These are phyloP conservation scores for Fusarium veterinarium DNA, from an alignment of 2,329 filamentous ascomycete species.

Conservation along the genomic window DNA sequence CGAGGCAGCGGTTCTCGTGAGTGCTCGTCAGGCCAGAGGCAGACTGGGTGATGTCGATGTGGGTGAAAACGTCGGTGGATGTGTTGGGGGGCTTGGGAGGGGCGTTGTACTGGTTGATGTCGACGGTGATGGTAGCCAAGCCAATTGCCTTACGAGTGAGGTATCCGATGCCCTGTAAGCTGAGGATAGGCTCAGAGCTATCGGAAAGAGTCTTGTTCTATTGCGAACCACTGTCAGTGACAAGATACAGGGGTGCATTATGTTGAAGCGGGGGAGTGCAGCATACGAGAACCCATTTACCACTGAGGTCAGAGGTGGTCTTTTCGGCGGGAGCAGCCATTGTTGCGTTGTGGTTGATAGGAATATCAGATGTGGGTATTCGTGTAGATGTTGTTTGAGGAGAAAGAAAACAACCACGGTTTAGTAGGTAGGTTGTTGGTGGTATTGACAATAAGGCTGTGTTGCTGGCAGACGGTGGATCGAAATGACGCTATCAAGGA, in stretches of 20 bases:
- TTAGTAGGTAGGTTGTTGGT: neutral
- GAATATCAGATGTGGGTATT: neutral
- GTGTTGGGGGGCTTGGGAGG: slow-evolving; percentile 55
- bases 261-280: neutral
- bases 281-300: slow-evolving; percentile 76
- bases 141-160: slow-evolving; percentile 77
- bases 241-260: neutral
- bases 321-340: slow-evolving; percentile 80
- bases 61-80: slow-evolving; percentile 57
- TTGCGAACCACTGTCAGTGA: slow-evolving; percentile 10
- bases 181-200: slow-evolving; percentile 73
- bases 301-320: slow-evolving; percentile 75
- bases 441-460: slow-evolving; percentile 16
- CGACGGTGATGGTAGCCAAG: slow-evolving; percentile 75
- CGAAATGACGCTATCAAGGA: slow-evolving; percentile 37
- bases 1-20: slow-evolving; percentile 65
- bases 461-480: slow-evolving; percentile 24
- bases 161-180: slow-evolving; percentile 79
- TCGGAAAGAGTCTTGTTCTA: slow-evolving; percentile 83
- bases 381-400: neutral
- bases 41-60: slow-evolving; percentile 79
- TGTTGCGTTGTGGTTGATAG: slow-evolving; percentile 41
- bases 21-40: slow-evolving; percentile 78
- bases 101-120: slow-evolving; percentile 66
- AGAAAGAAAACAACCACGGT: neutral